Evolutionary conservation across 2,329 filamentous ascomycete species (phyloP).

Genomic region (Periconia digitata): DNA sequence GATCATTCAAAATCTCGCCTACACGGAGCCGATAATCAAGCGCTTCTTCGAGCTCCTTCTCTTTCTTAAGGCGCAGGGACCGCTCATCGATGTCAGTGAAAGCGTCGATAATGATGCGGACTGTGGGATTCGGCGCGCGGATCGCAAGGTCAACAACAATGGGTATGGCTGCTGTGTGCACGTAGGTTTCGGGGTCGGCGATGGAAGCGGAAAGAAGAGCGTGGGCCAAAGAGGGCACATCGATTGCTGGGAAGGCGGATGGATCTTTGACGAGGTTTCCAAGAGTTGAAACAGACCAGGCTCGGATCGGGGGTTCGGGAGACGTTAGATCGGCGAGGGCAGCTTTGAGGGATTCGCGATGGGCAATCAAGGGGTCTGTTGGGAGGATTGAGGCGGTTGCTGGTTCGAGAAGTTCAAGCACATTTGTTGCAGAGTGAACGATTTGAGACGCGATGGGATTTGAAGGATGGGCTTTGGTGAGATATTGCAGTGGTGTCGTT

Average conservation of each 20-base stretch:
- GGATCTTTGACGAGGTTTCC: conserved; percentile 53
- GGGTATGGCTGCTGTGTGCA: conserved; percentile 68
- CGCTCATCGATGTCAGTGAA: conserved; percentile 65
- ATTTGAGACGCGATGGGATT: conserved; percentile 23
- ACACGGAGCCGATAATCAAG: conserved; percentile 69
- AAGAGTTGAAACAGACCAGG: conserved; percentile 37
- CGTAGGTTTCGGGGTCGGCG: conserved; percentile 69
- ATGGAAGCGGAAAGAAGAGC: conserved; percentile 67
- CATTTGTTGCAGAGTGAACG: conserved; percentile 26
- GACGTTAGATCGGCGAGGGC: conserved; percentile 34
- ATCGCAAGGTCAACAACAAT: conserved; percentile 64
- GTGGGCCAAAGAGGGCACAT: conserved; percentile 66
- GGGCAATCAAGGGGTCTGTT: conserved; percentile 53
- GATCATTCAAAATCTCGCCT: conserved; percentile 55
- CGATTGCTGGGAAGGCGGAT: conserved; percentile 59
- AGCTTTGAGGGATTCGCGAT: conserved; percentile 24
- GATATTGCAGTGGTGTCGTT: conserved; percentile 22
- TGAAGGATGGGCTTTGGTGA: conserved; percentile 17
- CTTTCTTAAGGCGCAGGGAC: conserved; percentile 27
- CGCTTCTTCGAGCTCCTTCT: conserved; percentile 29
- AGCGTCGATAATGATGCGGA: conserved; percentile 64
- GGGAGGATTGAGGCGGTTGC: conserved; percentile 54
- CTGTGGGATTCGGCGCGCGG: conserved; percentile 63
- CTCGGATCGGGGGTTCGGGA: conserved; percentile 39
- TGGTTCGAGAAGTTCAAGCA: conserved; percentile 56